Percentiles rank a stretch among this genome's conserved stretches.
Evolutionary conservation across 2,329 filamentous ascomycete genomes (phyloP).

Genomic region (Capronia americana): DNA sequence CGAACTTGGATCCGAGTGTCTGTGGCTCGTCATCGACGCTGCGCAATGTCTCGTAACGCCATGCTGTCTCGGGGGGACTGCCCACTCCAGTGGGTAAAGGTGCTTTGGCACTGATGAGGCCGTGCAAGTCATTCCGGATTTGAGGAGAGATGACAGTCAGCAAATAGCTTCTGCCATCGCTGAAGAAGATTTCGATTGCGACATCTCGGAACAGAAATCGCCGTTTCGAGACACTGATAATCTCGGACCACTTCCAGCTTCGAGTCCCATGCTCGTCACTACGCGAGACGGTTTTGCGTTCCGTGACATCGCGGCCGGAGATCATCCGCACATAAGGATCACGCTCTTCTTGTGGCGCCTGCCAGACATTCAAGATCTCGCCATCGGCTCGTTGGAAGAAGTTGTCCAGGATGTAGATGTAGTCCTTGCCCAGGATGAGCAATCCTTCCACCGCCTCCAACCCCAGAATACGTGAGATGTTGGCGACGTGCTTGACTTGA

Average conservation of each 20-base stretch:
- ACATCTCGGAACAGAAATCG: slow-evolving; percentile 95
- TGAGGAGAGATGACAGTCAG: slow-evolving; percentile 79
- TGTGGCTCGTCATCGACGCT: slow-evolving; percentile 68
- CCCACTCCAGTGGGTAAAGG: slow-evolving; percentile 63
- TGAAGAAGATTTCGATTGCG: slow-evolving; percentile 96
- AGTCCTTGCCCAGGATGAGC: slow-evolving; percentile 88
- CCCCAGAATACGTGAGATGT: slow-evolving; percentile 91
- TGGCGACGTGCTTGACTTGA: slow-evolving; percentile 90
- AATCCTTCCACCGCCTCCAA: slow-evolving; percentile 93
- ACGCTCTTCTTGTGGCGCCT: slow-evolving; percentile 88
- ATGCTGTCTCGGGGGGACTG: slow-evolving; percentile 83
- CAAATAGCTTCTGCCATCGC: slow-evolving; percentile 92
- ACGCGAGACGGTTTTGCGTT: slow-evolving; percentile 56
- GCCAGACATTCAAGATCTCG: slow-evolving; percentile 95
- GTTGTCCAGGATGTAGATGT: slow-evolving; percentile 92
- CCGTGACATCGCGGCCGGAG: slow-evolving; percentile 72
- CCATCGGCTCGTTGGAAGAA: slow-evolving; percentile 94
- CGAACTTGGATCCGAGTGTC: slow-evolving; percentile 83
- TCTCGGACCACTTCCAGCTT: slow-evolving; percentile 91
- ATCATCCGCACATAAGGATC: slow-evolving; percentile 97
- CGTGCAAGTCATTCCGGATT: slow-evolving; percentile 79
- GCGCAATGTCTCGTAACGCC: slow-evolving; percentile 86
- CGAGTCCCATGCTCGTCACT: slow-evolving; percentile 77
- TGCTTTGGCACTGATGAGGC: slow-evolving; percentile 76
- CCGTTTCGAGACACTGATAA: slow-evolving; percentile 94